These are phyloP conservation scores for Bacterosira constricta DNA, from an alignment of 108 stramenopile species.

Conservation along the genomic window DNA sequence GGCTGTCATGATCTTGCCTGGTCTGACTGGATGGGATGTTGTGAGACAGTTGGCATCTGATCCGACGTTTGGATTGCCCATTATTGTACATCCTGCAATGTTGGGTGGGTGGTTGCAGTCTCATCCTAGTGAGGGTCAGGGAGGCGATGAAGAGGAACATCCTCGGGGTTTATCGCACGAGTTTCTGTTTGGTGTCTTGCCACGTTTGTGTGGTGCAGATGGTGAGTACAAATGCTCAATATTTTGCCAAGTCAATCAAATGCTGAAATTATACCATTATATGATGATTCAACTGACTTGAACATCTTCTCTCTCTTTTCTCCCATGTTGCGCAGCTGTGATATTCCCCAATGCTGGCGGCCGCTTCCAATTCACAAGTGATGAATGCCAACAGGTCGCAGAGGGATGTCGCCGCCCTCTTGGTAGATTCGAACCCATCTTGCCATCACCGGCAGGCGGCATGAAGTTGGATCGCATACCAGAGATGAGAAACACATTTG, in stretches of 20 bases:
- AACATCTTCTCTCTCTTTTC: no score
- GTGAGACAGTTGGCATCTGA: conserved; percentile 24
- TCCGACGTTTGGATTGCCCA: conserved; percentile 16
- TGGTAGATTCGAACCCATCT: conserved; percentile 24
- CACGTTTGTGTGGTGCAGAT: conserved; percentile 31
- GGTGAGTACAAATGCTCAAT: neutral
- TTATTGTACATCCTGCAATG: conserved; percentile 36
- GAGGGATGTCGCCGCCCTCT: conserved; percentile 29
- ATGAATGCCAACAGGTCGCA: conserved; percentile 20
- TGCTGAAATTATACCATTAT: no score
- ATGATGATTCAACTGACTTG: no score
- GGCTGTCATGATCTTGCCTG: conserved; percentile 31
- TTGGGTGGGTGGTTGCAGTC: conserved; percentile 34
- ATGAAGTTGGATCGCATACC: conserved; percentile 27
- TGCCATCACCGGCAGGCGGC: conserved; percentile 27
- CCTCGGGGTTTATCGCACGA: conserved; percentile 35
- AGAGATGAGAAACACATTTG: conserved; percentile 34
- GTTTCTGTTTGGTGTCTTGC: conserved; percentile 25
- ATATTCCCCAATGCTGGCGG: conserved; percentile 29
- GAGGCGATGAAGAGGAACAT: conserved; percentile 6
- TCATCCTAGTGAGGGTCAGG: neutral
- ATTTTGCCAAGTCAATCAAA: neutral
- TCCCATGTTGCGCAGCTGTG: neutral
- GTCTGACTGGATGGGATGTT: conserved; percentile 25
- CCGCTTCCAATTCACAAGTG: conserved; percentile 18